Percentiles rank a stretch among this genome's conserved stretches.
phyloP scores from a whole-genome alignment of 1,139 yeast genomes.

The Zygotorulaspora mrakii region DNA sequence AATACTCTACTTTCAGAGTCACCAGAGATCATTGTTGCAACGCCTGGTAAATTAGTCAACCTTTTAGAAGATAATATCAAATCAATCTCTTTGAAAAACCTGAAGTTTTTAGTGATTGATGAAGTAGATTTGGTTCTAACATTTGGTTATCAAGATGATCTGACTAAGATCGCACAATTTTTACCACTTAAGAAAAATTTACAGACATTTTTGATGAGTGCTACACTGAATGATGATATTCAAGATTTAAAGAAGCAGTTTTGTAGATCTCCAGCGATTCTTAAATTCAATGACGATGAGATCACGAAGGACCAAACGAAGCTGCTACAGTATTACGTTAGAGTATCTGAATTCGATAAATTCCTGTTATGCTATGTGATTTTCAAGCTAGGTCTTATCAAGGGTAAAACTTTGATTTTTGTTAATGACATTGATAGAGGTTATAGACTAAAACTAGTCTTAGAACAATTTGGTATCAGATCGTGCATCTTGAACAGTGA shows the following conservation, averaged over 20 bases:
- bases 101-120: slow-evolving; percentile 79
- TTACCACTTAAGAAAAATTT: slow-evolving; percentile 70
- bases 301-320: slow-evolving; percentile 51
- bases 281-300: slow-evolving; percentile 70
- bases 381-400: slow-evolving; percentile 79
- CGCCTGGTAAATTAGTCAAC: slow-evolving; percentile 75
- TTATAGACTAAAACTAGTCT: slow-evolving; percentile 80
- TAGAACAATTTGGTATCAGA: slow-evolving; percentile 92
- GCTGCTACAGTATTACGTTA: slow-evolving; percentile 80
- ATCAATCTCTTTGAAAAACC: slow-evolving; percentile 47
- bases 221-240: slow-evolving; percentile 86
- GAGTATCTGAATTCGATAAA: slow-evolving; percentile 85
- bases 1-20: slow-evolving; percentile 62
- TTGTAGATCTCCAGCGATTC: slow-evolving; percentile 81
- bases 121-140: slow-evolving; percentile 91
- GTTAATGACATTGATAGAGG: slow-evolving; percentile 96
- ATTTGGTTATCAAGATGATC: slow-evolving; percentile 87
- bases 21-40: slow-evolving; percentile 81
- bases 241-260: slow-evolving; percentile 69
- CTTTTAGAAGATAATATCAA: slow-evolving; percentile 47
- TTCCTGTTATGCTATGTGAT: slow-evolving; percentile 87
- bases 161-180: slow-evolving; percentile 56
- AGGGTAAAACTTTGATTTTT: slow-evolving; percentile 87
- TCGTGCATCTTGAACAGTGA: slow-evolving; percentile 89
- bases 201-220: slow-evolving; percentile 94